Evolutionary conservation across 2,329 filamentous ascomycete genomes (phyloP).

Genomic region (Herpotrichia juniperi): DNA sequence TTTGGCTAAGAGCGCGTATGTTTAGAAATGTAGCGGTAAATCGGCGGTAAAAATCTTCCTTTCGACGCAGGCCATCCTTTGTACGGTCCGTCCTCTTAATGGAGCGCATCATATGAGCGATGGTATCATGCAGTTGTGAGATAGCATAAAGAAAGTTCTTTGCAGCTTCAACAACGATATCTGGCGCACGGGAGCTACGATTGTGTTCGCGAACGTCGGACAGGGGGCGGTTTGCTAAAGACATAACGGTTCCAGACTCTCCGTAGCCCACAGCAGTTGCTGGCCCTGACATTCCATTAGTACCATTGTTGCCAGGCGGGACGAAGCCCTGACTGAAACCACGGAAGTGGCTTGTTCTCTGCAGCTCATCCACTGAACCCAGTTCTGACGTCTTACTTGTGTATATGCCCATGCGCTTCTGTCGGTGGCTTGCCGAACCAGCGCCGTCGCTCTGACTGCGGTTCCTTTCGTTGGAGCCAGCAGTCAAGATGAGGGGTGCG

Average conservation of each 20-base stretch:
- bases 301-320: constrained; percentile 27
- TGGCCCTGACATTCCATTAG: constrained; percentile 38
- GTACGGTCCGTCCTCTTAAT: constrained; percentile 46
- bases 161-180: constrained; percentile 61
- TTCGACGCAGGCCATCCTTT: constrained; percentile 49
- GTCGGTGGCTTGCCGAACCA: constrained; percentile 56
- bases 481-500: constrained; percentile 73
- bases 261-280: constrained; percentile 41
- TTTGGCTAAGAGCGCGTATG: constrained; percentile 62
- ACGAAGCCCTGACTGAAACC: constrained; percentile 64
- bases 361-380: constrained; percentile 59
- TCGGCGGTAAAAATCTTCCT: constrained; percentile 57
- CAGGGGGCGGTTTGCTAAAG: constrained; percentile 55
- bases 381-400: constrained; percentile 62
- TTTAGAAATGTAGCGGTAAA: constrained; percentile 63
- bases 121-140: constrained; percentile 54
- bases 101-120: constrained; percentile 43
- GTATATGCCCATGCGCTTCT: constrained; percentile 66
- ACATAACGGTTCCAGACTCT: constrained; percentile 40
- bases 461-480: constrained; percentile 67
- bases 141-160: constrained; percentile 62
- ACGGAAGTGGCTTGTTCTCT: constrained; percentile 60
- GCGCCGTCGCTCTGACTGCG: constrained; percentile 68
- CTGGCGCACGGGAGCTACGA: constrained; percentile 52
- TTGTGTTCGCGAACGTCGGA: constrained; percentile 64